Base-by-base conservation (phyloP, 1,284 basidiomycete genomes). In the Cryptococcus deneoformans region DNA sequence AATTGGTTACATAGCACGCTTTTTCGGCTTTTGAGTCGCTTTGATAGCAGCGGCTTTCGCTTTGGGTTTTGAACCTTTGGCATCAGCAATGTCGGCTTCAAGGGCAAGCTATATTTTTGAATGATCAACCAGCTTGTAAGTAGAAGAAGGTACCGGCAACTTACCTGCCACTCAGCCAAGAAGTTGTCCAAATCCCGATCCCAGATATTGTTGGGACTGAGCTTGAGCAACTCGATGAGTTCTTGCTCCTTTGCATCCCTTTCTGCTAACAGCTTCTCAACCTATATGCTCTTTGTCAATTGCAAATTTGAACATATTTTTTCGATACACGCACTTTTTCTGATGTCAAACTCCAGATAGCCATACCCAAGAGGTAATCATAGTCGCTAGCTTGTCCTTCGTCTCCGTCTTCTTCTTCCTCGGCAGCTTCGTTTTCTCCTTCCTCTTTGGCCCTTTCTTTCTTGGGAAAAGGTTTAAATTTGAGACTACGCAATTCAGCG, bases 311-410 rank as follows among this genome's bases (percentile, higher is more conserved):
- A 48, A 20, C 40, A 9, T 14, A 29, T 16, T 24, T 8, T 35
- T 7, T 12, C 9, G 14, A 11, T 34, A 9, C 7, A 29, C 46
- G 20, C 14, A 48, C 92, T 86, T 89, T 95, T 79, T 99, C 95
- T 66, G 84, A 86, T 1, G 96, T 99, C 79, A 99, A 81, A 78
- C 87, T 97, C 82, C 86, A 94, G 73, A 99, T 94, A 5, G 90
- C 81, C 95, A 99, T 99, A 35, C 89, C 86, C 59, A 99, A 80
- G 59, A 99, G 79, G 79, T 99, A 99, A 76, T 99, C 95, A 71
- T 82, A 99, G 77, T 98, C 96, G 44, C 83, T 84, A 16, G 81
- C 76, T 5, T 78, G 72, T 16, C 81, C 82, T 20, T 76, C 77
- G n/a, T 80, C 77, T 2, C 76, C 80, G 4, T 44, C 43, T 3